Evolutionary conservation across 2,329 filamentous ascomycete species (phyloP).

Genomic region (Epicoccum sorghinum): DNA sequence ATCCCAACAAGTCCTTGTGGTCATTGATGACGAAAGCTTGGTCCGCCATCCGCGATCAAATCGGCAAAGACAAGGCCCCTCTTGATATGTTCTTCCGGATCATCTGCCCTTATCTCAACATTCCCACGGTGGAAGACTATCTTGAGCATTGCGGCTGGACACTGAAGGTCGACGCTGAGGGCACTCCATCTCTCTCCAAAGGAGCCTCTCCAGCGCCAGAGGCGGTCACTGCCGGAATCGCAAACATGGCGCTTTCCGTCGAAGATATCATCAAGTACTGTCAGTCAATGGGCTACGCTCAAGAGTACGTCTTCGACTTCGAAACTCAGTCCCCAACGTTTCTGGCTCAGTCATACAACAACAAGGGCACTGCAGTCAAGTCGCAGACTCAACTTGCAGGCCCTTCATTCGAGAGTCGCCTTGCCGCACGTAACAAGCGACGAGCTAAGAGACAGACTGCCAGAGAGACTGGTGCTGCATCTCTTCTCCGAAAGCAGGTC

Average conservation of each 20-base stretch:
- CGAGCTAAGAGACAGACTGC: slow-evolving; percentile 19
- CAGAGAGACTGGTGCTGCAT: slow-evolving; percentile 7
- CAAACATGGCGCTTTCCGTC: slow-evolving; percentile 39
- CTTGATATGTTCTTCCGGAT: slow-evolving; percentile 56
- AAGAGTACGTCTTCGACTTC: slow-evolving; percentile 15
- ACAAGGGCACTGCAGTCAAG: neutral
- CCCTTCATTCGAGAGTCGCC: slow-evolving; percentile 10
- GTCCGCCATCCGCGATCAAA: slow-evolving; percentile 59
- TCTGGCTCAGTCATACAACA: slow-evolving; percentile 18
- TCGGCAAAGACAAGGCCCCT: slow-evolving; percentile 55
- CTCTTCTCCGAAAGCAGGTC: slow-evolving; percentile 16
- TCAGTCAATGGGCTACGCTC: slow-evolving; percentile 33
- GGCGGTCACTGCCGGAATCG: slow-evolving; percentile 23
- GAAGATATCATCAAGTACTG: slow-evolving; percentile 42
- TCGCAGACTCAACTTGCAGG: neutral
- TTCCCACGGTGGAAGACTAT: slow-evolving; percentile 55
- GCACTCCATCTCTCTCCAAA: slow-evolving; percentile 23
- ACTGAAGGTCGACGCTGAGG: slow-evolving; percentile 41
- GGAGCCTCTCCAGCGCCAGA: slow-evolving; percentile 17
- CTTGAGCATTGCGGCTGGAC: slow-evolving; percentile 56
- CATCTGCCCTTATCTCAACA: slow-evolving; percentile 55
- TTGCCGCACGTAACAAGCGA: slow-evolving; percentile 22
- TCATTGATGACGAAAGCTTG: slow-evolving; percentile 61
- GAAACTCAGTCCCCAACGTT: slow-evolving; percentile 22
- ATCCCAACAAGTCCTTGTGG: slow-evolving; percentile 60